Evolutionary conservation across 768 basidiomycete genomes (phyloP), one percentile per base, ranked within the genome.

Genomic region (Rhodotorula graminis): DNA sequence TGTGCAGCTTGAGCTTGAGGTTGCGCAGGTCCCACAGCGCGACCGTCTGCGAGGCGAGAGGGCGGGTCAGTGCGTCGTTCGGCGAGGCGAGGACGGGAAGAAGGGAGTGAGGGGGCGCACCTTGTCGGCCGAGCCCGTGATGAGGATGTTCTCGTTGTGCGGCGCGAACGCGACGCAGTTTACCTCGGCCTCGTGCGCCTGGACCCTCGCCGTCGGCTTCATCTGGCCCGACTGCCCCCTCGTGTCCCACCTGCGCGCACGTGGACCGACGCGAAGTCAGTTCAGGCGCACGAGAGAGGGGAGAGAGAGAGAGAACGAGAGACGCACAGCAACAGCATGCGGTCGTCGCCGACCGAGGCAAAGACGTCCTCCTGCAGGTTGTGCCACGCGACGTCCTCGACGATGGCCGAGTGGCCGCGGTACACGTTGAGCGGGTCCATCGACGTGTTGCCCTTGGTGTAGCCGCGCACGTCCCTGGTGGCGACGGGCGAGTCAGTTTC

Each of bases 361-460:
- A 98, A 92, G 61, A 93, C 82, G 77, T 89, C 88, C 71, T 92
- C 91, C 78, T 89, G 84, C 9, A 85, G 87, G 3, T 88, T 84
- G 81, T 95, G 90, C 96, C 96, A 99, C 77, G 96, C 93, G 11
- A 99, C 94, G 79, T 99, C 96, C 92, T 93, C 93, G 64, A 99
- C 96, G 49, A 93, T 88, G 31, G 92, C 89, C 0, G 88, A 88
- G 80, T 99, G 96, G 0, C 93, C 95, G 76, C 86, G 86, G 84
- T 91, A 99, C 33, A 89, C 85, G 59, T 84, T 87, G 4, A 91
- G 84, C 25, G 96, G 93, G 73, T 96, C 91, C n/a, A 98, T 85
- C 10, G 87, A 86, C 18, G 84, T 84, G 74, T 89, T 91, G 55
- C 84, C 84, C 80, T 91, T 93, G 42, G 78, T 85, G 81, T 94